Conservation (phyloP, 73 alveolate species). For the Paramecium biaurelia region DNA sequence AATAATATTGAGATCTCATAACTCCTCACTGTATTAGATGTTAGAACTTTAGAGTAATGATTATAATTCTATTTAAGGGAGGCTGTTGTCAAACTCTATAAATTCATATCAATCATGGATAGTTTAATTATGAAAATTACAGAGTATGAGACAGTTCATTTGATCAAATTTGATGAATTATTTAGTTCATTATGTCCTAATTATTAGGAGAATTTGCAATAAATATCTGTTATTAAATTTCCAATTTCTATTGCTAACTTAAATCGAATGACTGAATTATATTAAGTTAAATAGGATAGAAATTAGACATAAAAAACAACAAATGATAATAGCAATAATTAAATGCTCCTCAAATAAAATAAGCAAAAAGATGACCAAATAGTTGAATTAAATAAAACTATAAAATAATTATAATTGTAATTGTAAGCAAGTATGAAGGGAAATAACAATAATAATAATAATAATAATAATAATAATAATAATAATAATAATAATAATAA, state of each 20-base stretch:
- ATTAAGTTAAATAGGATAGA: neutral
- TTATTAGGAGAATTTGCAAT: neutral
- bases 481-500: neutral
- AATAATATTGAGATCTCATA: neutral
- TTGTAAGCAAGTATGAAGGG: neutral
- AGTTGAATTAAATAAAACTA: neutral
- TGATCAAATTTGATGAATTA: slow-evolving; percentile 36
- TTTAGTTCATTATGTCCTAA: neutral
- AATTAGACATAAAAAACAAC: neutral
- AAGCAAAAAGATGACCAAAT: neutral
- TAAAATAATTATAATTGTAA: neutral
- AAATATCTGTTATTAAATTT: neutral
- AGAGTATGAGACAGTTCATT: slow-evolving; percentile 10
- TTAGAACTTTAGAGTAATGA: neutral
- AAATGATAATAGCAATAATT: neutral
- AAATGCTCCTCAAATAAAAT: neutral
- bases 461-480: too few relatives aligned
- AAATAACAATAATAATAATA: neutral
- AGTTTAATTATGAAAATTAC: neutral
- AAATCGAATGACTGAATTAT: neutral
- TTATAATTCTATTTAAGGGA: neutral
- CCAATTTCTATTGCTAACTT: neutral
- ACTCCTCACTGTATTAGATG: neutral
- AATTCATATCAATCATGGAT: neutral
- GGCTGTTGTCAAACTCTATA: neutral